A percentile compares a stretch with the other conserved stretches of the same genome.
These are phyloP conservation scores for Buddleja alternifolia DNA, from an alignment of 257 asterid species.

Conservation along the genomic window DNA sequence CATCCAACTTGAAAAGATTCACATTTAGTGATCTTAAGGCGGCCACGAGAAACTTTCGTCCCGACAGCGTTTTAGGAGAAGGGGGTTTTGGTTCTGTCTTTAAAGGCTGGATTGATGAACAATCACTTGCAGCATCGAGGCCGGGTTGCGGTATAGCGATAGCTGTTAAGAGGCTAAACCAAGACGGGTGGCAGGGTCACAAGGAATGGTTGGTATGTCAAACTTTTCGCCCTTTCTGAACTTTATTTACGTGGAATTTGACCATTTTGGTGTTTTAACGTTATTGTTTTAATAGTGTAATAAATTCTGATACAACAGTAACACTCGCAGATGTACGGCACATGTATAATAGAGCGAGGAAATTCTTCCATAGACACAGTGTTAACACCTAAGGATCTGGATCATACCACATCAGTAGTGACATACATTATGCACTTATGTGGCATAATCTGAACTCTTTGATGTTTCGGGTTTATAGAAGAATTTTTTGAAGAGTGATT, in stretches of 20 bases:
- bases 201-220: constrained; percentile 84
- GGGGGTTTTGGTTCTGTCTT: constrained; percentile 85
- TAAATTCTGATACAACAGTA: no score
- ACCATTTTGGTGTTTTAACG: background rate
- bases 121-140: constrained; percentile 58
- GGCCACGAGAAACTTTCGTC: constrained; percentile 82
- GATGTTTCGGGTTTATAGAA: no score
- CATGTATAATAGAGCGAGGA: no score
- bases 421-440: no score
- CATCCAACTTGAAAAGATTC: constrained; percentile 64
- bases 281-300: no score
- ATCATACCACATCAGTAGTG: no score
- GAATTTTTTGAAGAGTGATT: no score
- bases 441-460: no score
- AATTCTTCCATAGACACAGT: no score
- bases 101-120: constrained; percentile 85
- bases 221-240: background rate
- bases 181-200: constrained; percentile 86
- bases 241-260: background rate
- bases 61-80: constrained; percentile 79
- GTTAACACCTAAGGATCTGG: no score
- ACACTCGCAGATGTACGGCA: no score
- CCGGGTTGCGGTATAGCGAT: constrained; percentile 67
- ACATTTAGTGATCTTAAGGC: constrained; percentile 60
- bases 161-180: constrained; percentile 81